These are phyloP conservation scores for Penicillium antarcticum DNA, from an alignment of 495 filamentous ascomycete genomes.

Conservation along the genomic window DNA sequence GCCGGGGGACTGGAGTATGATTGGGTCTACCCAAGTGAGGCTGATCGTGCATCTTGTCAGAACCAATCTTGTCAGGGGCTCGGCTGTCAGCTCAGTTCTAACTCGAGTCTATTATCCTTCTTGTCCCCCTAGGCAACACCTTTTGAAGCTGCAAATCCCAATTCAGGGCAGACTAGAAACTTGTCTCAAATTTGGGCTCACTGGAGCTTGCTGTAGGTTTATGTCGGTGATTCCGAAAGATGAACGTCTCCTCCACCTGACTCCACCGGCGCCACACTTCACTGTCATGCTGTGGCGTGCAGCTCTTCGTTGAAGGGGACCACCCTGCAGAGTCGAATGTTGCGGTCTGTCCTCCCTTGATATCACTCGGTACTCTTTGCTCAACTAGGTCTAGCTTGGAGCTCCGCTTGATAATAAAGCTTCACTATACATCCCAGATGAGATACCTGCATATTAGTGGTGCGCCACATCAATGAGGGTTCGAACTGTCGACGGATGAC, in stretches of 20 bases:
- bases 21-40: conserved; percentile 4
- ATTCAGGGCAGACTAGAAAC: not conserved
- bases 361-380: not conserved
- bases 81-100: not conserved
- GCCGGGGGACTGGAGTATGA: not conserved
- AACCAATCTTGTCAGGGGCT: conserved; percentile 11
- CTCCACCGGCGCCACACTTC: conserved; percentile 17
- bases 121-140: conserved; percentile 12
- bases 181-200: not conserved
- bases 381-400: not conserved
- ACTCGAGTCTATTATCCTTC: not conserved
- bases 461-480: conserved; percentile 1
- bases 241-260: conserved; percentile 6
- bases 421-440: not conserved
- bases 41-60: conserved; percentile 3
- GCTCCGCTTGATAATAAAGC: not conserved
- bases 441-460: conserved; percentile 7
- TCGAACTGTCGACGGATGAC: not conserved
- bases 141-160: not conserved
- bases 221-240: conserved; percentile 18
- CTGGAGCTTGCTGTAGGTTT: not conserved
- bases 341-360: conserved; percentile 17
- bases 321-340: conserved; percentile 8
- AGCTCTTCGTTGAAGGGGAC: conserved; percentile 1
- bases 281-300: conserved; percentile 24